Percentiles rank a stretch among this genome's conserved stretches.
Evolutionary conservation across 805 yeast genomes (phyloP).

Genomic region (Starmerella scarabaei): DNA sequence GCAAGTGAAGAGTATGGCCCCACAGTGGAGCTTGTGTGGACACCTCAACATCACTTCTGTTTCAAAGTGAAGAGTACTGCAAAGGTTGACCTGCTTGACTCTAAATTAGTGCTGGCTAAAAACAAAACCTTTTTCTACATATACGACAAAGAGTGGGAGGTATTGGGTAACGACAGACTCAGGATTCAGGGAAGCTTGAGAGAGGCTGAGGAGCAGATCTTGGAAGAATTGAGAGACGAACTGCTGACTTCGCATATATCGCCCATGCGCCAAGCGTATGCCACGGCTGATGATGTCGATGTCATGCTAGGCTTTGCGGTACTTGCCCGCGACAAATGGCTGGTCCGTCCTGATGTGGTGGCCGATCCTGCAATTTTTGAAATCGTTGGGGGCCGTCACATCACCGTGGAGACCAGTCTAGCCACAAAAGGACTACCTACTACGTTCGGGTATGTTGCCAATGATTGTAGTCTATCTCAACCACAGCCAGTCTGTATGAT

Average conservation of each 20-base stretch:
- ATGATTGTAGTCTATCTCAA: conserved; percentile 29
- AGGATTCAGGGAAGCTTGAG: conserved; percentile 36
- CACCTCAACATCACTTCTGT: conserved; percentile 36
- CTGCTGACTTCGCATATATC: conserved; percentile 35
- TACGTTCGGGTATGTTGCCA: conserved; percentile 34
- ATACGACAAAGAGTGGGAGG: conserved; percentile 36
- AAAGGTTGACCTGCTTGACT: conserved; percentile 21
- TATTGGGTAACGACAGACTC: conserved; percentile 39
- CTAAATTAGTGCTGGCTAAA: conserved; percentile 27
- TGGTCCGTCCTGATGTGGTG: conserved; percentile 54
- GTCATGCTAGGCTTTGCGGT: conserved; percentile 58
- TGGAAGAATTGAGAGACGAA: conserved; percentile 36
- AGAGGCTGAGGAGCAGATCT: conserved; percentile 41
- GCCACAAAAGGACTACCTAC: conserved; percentile 30
- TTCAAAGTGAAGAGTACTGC: conserved; percentile 30
- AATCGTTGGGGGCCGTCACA: conserved; percentile 60
- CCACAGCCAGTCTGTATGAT: conserved; percentile 40
- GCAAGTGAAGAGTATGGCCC: conserved; percentile 14
- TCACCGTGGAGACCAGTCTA: conserved; percentile 72
- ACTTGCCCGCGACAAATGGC: conserved; percentile 52
- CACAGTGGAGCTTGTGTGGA: conserved; percentile 29
- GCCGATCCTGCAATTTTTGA: conserved; percentile 33
- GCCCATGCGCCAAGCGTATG: conserved; percentile 37
- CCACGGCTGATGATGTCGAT: conserved; percentile 54
- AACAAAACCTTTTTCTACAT: conserved; percentile 37